Evolutionary conservation across 768 basidiomycete species (phyloP), one percentile per base, ranked within the genome.

Genomic region (Lentinula sp.): DNA sequence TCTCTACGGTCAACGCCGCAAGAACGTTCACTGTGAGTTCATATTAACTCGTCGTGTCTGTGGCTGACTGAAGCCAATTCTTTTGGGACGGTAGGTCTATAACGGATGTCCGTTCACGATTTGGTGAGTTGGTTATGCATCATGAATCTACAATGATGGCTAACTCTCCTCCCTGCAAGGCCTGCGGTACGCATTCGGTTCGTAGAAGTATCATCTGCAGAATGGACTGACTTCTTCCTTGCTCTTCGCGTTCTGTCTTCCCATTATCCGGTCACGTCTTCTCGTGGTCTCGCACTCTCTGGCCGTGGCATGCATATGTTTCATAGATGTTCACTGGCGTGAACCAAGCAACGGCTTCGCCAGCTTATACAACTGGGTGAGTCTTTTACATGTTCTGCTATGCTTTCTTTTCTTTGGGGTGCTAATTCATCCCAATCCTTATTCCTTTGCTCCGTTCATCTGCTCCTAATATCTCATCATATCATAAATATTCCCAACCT

Each of bases 101-200:
- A 63, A 59, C 31, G 48, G 40, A 35, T 82, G 80, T 63, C 71
- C 80, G 3, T 83, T 80, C 68, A 80, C 80, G 1, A 69, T 83
- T 53, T 82, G 82, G 82, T 80, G 60, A 62, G 73, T 45, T 45
- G 49, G 16, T 31, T 8, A 11, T 37, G 28, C 28, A 28, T 28
- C 28, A 28, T 28, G 28, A 28, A 28, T 28, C 28, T 28, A 21
- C 39, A 80, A 80, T 78, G 34, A 79, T 77, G 43, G 21, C 13
- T 21, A 10, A n/a, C 23, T 32, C 16, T 9, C n/a, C n/a, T 39
- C 1, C 28, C 5, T 15, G 15, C 15, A 34, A 42, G 9, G 5
- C 31, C 31, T 45, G 15, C 45, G 23, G 57, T 58, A 45, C 37
- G 57, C 28, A 1, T 56, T 15, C 9, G 8, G 16, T 4, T 42